Conservation (phyloP, 2,329 filamentous ascomycete genomes). For the Fusarium dlaminii region DNA sequence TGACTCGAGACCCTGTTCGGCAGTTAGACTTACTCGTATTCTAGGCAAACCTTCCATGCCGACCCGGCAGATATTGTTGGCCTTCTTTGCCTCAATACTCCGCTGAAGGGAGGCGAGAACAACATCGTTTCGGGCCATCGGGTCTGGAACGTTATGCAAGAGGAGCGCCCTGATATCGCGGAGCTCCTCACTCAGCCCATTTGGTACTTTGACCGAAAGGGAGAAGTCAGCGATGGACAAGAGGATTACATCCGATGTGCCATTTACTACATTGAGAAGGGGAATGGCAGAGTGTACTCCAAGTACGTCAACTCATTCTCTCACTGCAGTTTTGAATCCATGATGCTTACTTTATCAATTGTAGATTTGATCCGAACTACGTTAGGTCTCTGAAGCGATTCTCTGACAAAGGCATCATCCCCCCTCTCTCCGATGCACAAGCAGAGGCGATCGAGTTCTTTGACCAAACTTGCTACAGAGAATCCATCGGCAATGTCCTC, state of each 20-base stretch:
- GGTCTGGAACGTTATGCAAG: conserved; percentile 82
- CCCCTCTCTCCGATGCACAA: conserved; percentile 53
- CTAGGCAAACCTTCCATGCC: conserved; percentile 65
- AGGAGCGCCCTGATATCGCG: conserved; percentile 81
- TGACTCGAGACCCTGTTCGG: too few relatives aligned
- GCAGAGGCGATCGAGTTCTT: conserved; percentile 66
- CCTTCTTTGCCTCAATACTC: conserved; percentile 79
- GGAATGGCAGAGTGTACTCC: conserved; percentile 59
- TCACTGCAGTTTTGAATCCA: rapidly evolving
- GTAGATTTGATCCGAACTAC: conserved; percentile 78
- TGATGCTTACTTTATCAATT: background rate
- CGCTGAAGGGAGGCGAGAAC: conserved; percentile 82
- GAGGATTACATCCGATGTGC: conserved; percentile 77
- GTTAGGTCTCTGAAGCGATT: conserved; percentile 52
- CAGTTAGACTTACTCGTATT: conserved; percentile 50
- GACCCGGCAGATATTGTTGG: conserved; percentile 87
- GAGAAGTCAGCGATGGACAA: conserved; percentile 78
- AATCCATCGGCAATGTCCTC: conserved; percentile 83
- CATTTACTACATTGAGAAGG: conserved; percentile 78
- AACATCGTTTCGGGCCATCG: conserved; percentile 81
- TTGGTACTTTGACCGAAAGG: conserved; percentile 94
- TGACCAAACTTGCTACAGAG: conserved; percentile 76
- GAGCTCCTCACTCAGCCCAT: conserved; percentile 78
- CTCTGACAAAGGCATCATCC: conserved; percentile 18
- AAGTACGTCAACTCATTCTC: conserved; percentile 60